These are phyloP conservation scores for Hymenoscyphus linearis DNA, from an alignment of 2,329 filamentous ascomycete species.

Conservation along the genomic window DNA sequence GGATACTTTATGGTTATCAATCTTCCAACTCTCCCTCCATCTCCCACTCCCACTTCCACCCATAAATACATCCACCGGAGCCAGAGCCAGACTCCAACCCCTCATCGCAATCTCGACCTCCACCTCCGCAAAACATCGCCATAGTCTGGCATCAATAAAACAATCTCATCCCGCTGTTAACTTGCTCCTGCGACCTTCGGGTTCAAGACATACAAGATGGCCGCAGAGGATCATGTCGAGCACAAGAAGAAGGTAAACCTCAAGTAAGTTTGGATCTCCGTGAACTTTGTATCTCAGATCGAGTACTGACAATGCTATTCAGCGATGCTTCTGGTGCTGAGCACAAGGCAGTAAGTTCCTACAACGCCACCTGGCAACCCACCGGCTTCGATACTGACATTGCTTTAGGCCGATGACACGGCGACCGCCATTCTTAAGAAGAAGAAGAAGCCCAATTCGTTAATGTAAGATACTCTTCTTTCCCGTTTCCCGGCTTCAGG, in stretches of 20 bases:
- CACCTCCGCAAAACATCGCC: constrained; percentile 8
- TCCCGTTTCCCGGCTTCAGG: constrained; percentile 16
- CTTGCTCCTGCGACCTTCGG: constrained; percentile 7
- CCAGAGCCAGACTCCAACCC: constrained; percentile 7
- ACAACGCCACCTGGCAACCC: constrained; percentile 24
- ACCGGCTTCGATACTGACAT: constrained; percentile 32
- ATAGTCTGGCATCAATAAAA: constrained; percentile 9
- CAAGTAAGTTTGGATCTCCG: constrained; percentile 50
- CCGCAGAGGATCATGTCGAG: constrained; percentile 56
- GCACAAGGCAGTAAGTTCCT: constrained; percentile 65
- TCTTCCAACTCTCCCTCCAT: constrained; percentile 11
- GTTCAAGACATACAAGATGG: constrained; percentile 51
- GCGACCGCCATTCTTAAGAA: constrained; percentile 98
- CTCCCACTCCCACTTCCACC: constrained; percentile 8
- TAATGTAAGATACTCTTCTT: constrained; percentile 65
- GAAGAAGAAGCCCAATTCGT: constrained; percentile 99
- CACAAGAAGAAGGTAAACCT: constrained; percentile 81
- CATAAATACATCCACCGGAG: background rate
- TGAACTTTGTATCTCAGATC: constrained; percentile 4
- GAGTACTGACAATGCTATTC: constrained; percentile 35
- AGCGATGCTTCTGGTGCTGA: constrained; percentile 89
- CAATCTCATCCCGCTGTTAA: constrained; percentile 7
- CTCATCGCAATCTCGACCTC: constrained; percentile 3
- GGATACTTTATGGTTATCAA: background rate
- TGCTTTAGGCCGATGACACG: constrained; percentile 72